These are phyloP conservation scores for rapeseed (Brassica napus) DNA, from an alignment of 345 rosid genomes.

Conservation along the genomic window Da-Ae NC_063441.1:22214001-22214500, in stretches of 20 bases:
- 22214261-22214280: not conserved
- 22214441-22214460: conserved; percentile 61
- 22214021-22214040: conserved; percentile 43
- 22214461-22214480: conserved; percentile 80
- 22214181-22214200: not conserved
- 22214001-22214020: conserved; percentile 51
- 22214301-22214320: not conserved
- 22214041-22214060: conserved; percentile 49
- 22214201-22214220: not conserved
- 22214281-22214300: not conserved
- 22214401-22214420: conserved; percentile 69
- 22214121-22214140: conserved; percentile 41
- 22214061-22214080: conserved; percentile 59
- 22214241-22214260: not conserved
- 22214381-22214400: conserved; percentile 49
- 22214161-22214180: not conserved
- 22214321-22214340: not conserved
- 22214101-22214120: conserved; percentile 49
- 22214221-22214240: not conserved
- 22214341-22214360: not conserved
- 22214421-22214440: conserved; percentile 63
- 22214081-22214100: conserved; percentile 51
- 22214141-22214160: conserved; percentile 26
- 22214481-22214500: conserved; percentile 95
- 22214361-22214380: conserved; percentile 44